Percentiles rank a stretch among this genome's conserved stretches.
phyloP scores from a whole-genome alignment of 2,329 filamentous ascomycete genomes.

The Epichloe scottii region DNA sequence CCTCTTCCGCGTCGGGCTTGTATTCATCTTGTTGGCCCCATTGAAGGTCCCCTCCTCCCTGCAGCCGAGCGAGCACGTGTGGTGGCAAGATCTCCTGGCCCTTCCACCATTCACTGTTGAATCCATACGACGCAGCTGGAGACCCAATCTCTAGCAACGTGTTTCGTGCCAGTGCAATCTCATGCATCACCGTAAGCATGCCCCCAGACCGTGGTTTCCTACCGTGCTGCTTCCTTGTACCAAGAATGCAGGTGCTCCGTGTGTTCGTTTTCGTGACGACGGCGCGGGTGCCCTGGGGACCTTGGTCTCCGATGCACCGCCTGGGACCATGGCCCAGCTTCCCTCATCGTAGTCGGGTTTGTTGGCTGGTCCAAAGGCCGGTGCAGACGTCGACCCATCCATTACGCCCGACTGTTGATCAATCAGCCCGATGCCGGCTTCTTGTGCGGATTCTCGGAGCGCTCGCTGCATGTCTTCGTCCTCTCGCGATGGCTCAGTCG shows the following conservation, averaged over 20 bases:
- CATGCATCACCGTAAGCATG: constrained; percentile 45
- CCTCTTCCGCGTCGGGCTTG: constrained; percentile 32
- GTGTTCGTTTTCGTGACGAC: constrained; percentile 29
- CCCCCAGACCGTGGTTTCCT: constrained; percentile 35
- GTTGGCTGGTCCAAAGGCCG: constrained; percentile 48
- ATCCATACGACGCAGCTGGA: constrained; percentile 36
- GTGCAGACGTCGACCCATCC: constrained; percentile 22
- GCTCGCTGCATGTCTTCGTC: constrained; percentile 45
- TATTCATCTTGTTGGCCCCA: constrained; percentile 17
- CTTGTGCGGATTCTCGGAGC: constrained; percentile 40
- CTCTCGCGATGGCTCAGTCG: constrained; percentile 26
- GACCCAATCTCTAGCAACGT: constrained; percentile 33
- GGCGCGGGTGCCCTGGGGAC: constrained; percentile 17
- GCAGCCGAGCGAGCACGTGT: constrained; percentile 22
- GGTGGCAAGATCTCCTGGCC: constrained; percentile 37
- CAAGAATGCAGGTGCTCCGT: constrained; percentile 39
- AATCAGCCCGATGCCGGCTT: constrained; percentile 31
- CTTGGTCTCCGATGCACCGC: constrained; percentile 16
- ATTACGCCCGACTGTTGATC: constrained; percentile 40
- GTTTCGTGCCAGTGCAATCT: constrained; percentile 47
- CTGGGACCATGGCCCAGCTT: constrained; percentile 47
- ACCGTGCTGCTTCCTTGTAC: constrained; percentile 20
- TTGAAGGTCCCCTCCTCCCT: constrained; percentile 16
- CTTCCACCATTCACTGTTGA: constrained; percentile 49
- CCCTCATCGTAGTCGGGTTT: constrained; percentile 39